Evolutionary conservation across 1,284 basidiomycete species (phyloP), one percentile per base, ranked within the genome.

Genomic region (Sphagnurus paluster): DNA sequence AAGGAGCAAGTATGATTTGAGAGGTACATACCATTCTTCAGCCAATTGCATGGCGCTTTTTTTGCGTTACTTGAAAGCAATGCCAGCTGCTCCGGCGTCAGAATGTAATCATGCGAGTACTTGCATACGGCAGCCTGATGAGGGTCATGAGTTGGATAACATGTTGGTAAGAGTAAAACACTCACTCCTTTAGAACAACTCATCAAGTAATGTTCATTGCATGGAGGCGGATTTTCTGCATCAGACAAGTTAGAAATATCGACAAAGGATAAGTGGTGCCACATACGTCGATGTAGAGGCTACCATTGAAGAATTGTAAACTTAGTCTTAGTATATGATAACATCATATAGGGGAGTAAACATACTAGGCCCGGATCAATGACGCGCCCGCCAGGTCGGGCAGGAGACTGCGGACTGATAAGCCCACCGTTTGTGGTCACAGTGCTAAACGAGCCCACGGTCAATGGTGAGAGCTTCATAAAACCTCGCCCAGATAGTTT

Each of bases 181-280:
- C 77, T 62, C 59, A 86, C 87, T 61, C 82, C 84, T 71, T 88
- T 89, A 42, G 83, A 84, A 65, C 87, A 90, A 33, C 72, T 76
- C 80, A 88, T 84, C 58, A 90, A 66, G 67, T 90, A 87, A 61
- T 80, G 76, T 66, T 90, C 82, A 56, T 90, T 90, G 70, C 87
- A 90, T 13, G 87, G 87, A 7, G 87, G 87, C 26, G 87, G 87
- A 44, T 72, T 74, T 64, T 86, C 82, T 86, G 56, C 17, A 32
- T 40, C 37, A 17, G 35, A 46, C 50, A 23, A 25, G 41, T 62
- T 58, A 38, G 38, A 17, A 49, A 38, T 50, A 39, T 44, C 21
- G n/a, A n/a, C n/a, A 26, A 32, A 34, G 38, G 20, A 29, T 29
- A 44, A 38, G n/a, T 28, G 20, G 39, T 41, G 40, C 38, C 19